Evolutionary conservation across 495 filamentous ascomycete genomes (phyloP).

Genomic region (Sphaerosporella brunnea): DNA sequence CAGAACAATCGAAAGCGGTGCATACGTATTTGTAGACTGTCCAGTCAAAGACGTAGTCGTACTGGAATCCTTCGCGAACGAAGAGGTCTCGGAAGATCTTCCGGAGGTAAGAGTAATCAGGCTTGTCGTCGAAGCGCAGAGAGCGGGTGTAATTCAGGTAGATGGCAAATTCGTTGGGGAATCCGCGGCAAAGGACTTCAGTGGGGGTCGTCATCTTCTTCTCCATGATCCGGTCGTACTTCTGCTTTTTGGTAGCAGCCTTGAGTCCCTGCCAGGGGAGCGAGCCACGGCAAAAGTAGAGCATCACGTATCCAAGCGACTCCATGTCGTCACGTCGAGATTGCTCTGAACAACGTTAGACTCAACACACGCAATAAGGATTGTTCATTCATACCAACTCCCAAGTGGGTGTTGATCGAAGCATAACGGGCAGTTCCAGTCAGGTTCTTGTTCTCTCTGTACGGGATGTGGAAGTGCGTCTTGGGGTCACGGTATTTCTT

Average conservation of each 20-base stretch:
- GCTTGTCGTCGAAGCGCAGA: constrained; percentile 98
- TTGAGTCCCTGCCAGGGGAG: constrained; percentile 99
- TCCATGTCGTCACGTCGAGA: constrained; percentile 99
- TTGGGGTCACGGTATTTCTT: constrained; percentile 99
- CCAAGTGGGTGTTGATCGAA: constrained; percentile 96
- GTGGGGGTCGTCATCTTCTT: constrained; percentile 99
- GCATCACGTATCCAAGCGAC: constrained; percentile 97
- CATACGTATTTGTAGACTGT: constrained; percentile 92
- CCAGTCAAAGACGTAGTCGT: constrained; percentile 99
- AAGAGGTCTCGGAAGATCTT: constrained; percentile 99
- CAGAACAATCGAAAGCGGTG: not conserved
- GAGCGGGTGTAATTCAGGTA: constrained; percentile 99
- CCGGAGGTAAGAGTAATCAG: constrained; percentile 97
- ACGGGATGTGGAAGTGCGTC: constrained; percentile 99
- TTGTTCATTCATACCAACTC: constrained; percentile 46
- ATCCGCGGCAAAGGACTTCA: constrained; percentile 95
- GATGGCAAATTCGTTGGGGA: constrained; percentile 99
- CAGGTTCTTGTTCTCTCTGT: constrained; percentile 99
- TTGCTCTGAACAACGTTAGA: constrained; percentile 47
- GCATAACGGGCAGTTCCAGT: constrained; percentile 98
- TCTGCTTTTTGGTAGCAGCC: constrained; percentile 99
- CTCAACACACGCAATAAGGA: too few relatives aligned
- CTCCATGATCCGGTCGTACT: constrained; percentile 99
- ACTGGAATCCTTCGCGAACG: constrained; percentile 98
- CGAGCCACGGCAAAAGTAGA: constrained; percentile 98